Percentiles rank a stretch among this genome's conserved stretches.
phyloP scores from a whole-genome alignment of 331 rosid genomes.

The Cydonia oblonga region DNA sequence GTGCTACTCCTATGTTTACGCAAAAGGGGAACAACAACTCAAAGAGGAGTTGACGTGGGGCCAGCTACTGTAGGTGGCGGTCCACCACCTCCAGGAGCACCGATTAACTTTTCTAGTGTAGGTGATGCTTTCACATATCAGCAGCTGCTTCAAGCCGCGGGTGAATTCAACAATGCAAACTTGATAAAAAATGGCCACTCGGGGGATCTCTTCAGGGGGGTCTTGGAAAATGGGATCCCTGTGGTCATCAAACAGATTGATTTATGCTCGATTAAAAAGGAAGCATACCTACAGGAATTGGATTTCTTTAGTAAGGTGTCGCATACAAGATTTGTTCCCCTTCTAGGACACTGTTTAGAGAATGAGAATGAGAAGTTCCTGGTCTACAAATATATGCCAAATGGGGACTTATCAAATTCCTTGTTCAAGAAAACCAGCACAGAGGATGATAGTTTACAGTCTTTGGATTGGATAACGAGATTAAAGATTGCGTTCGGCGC shows the following conservation, averaged over 20 bases:
- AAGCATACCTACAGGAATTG: constrained; percentile 49
- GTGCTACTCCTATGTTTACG: constrained; percentile 27
- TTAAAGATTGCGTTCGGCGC: constrained; percentile 84
- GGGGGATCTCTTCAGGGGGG: constrained; percentile 72
- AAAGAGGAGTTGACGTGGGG: constrained; percentile 48
- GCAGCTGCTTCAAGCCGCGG: constrained; percentile 68
- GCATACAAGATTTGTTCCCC: constrained; percentile 64
- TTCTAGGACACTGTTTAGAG: constrained; percentile 77
- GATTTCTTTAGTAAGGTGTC: constrained; percentile 69
- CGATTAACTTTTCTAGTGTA: constrained; percentile 36
- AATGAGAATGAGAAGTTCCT: constrained; percentile 73
- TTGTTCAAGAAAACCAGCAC: constrained; percentile 42
- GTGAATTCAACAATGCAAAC: constrained; percentile 49
- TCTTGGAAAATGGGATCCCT: constrained; percentile 60
- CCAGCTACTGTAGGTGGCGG: constrained; percentile 45
- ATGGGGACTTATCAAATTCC: constrained; percentile 73
- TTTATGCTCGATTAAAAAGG: constrained; percentile 35
- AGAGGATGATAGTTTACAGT: constrained; percentile 57
- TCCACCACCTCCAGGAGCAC: constrained; percentile 38
- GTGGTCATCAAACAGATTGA: constrained; percentile 64
- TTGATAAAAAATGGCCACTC: constrained; percentile 73
- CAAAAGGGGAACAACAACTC: constrained; percentile 29
- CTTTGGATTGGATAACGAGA: constrained; percentile 95
- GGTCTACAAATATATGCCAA: constrained; percentile 69
- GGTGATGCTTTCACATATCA: constrained; percentile 68